Conservation (phyloP, 163 green algal genomes). For the Scenedesmus sp. region DNA sequence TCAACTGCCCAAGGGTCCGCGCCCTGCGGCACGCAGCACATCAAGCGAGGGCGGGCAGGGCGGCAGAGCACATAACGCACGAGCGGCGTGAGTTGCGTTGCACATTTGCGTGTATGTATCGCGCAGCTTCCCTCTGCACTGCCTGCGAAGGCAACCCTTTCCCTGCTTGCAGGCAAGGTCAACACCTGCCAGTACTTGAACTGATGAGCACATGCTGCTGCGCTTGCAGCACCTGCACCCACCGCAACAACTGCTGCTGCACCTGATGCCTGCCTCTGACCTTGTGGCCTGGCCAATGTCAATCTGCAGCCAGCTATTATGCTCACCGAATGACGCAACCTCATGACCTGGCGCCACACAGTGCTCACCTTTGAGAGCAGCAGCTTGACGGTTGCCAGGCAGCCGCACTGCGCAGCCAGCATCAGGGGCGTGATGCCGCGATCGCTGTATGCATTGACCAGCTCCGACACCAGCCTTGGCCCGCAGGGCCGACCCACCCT, state of each 20-base stretch:
- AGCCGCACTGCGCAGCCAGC: slow-evolving; percentile 39
- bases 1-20: slow-evolving; percentile 57
- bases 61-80: no score
- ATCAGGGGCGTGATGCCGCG: slow-evolving; percentile 40
- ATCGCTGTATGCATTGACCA: slow-evolving; percentile 25
- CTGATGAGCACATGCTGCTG: neutral
- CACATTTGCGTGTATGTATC: no score
- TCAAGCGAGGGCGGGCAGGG: no score
- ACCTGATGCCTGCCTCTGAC: no score
- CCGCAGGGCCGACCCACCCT: neutral
- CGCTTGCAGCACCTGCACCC: neutral
- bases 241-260: neutral
- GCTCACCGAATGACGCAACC: neutral
- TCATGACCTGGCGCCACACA: neutral
- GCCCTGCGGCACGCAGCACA: slow-evolving; percentile 36
- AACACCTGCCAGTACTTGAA: neutral
- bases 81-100: no score
- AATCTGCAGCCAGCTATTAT: no score
- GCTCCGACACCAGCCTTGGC: neutral
- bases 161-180: neutral
- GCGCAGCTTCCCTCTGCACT: no score
- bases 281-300: no score
- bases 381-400: slow-evolving; percentile 12
- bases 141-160: no score
- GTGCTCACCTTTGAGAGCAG: slow-evolving; percentile 28